These are phyloP conservation scores for Oxyria digyna DNA, from an alignment of 148 eudicot species.

Conservation along the genomic window DNA sequence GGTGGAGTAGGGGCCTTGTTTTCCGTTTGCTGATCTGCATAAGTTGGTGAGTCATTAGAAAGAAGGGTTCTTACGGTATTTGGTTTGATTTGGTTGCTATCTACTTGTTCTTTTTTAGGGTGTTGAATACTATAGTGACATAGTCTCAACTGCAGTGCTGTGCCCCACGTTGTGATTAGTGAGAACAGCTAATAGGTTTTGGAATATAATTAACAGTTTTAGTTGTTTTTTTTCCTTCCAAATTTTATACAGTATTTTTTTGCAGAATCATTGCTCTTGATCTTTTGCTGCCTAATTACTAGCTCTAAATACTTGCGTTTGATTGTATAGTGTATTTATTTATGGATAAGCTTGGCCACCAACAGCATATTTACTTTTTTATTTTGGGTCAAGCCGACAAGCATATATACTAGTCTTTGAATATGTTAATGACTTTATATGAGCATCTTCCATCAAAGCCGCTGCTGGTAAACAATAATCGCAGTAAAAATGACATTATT, in stretches of 20 bases:
- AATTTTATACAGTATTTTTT: no score
- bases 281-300: background rate
- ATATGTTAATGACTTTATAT: no score
- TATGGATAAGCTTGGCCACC: background rate
- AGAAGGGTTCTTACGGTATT: background rate
- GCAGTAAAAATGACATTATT: no score
- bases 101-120: background rate
- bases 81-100: conserved; percentile 1
- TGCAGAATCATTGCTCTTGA: background rate
- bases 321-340: background rate
- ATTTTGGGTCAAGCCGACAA: no score
- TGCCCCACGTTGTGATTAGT: background rate
- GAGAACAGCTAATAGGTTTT: background rate
- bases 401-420: background rate
- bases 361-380: no score
- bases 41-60: background rate
- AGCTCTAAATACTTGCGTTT: background rate
- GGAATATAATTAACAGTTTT: background rate
- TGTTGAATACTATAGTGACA: background rate
- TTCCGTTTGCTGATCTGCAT: background rate
- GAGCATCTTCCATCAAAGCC: background rate
- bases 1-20: background rate
- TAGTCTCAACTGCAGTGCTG: background rate
- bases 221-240: background rate
- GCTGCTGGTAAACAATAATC: no score